Evolutionary conservation across 2,329 filamentous ascomycete species (phyloP), one percentile per base, ranked within the genome.

Genomic region (Ophiostoma sp.): DNA sequence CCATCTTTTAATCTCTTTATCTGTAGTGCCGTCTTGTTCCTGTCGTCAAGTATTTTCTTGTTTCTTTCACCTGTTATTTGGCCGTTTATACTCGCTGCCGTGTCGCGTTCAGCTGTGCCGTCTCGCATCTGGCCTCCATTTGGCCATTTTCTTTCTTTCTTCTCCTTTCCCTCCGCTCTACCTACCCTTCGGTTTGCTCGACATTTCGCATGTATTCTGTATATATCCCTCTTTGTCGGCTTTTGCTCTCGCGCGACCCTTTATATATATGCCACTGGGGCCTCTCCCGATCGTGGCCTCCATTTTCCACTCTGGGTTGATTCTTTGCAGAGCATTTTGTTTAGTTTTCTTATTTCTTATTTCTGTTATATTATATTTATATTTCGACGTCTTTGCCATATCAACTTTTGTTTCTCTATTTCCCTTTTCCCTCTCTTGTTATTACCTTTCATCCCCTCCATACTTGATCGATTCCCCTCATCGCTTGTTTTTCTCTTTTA

Each of bases 401-500:
- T 20, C 17, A 39, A 54, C 67, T 33, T 57, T 39, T 35, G 35
- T 66, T 67, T 69, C n/a, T 33, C 60, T 36, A 62, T 57, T 71
- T 62, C 31, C 33, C 44, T 68, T 62, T 69, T 62, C 36, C 31
- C 60, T 64, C 27, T 60, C 17, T 70, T 44, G 5, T 66, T 66
- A 52, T 54, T 65, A 39, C 31, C 33, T 62, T 67, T 71, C 44
- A 31, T 48, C 64, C 11, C 67, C 64, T 70, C 66, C 62, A 41
- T 36, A 62, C 68, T 31, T 66, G 23, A 23, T n/a, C 68, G 27
- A 68, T 70, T 31, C 48, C 48, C 67, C 67, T 67, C 65, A 44
- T 36, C 8, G 7, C 67, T 70, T 68, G 57, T 68, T 54, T 68
- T 68, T 69, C 44, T 66, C 66, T 69, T 67, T 71, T 60, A 8